Percentiles rank a stretch among this genome's conserved stretches.
These are phyloP conservation scores for Sarocladium oryzae DNA, from an alignment of 2,329 filamentous ascomycete species.

Conservation along the genomic window DNA sequence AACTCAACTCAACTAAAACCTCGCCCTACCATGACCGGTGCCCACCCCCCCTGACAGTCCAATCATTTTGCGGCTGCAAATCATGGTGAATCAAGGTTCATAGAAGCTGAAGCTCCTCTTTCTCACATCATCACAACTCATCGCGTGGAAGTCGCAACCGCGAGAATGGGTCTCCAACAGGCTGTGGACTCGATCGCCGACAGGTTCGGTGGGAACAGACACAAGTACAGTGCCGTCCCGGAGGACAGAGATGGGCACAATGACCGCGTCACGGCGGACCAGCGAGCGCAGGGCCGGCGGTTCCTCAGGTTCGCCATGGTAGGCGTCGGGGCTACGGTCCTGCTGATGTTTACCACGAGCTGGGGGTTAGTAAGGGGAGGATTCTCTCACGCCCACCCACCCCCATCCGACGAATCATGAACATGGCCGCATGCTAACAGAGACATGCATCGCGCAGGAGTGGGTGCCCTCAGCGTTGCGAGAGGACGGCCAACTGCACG, in stretches of 20 bases:
- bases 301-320: slow-evolving; percentile 2
- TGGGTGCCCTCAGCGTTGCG: slow-evolving; percentile 15
- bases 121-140: too few relatives aligned
- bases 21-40: too few relatives aligned
- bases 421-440: not conserved
- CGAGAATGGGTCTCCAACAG: slow-evolving; percentile 10
- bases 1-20: not conserved
- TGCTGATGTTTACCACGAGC: not conserved
- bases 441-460: not conserved
- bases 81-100: too few relatives aligned
- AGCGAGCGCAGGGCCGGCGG: not conserved
- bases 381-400: not conserved
- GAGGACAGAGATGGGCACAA: not conserved
- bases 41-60: too few relatives aligned
- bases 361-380: not conserved
- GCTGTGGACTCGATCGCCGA: slow-evolving; percentile 15
- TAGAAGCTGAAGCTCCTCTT: too few relatives aligned
- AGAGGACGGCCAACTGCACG: slow-evolving; percentile 39
- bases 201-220: slow-evolving; percentile 14
- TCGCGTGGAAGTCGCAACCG: too few relatives aligned
- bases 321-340: not conserved
- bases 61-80: too few relatives aligned
- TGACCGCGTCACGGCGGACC: not conserved
- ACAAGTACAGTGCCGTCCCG: slow-evolving; percentile 24
- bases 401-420: not conserved